These are phyloP conservation scores for Obba rivulosa DNA, from an alignment of 768 basidiomycete species.

Conservation along the genomic window DNA sequence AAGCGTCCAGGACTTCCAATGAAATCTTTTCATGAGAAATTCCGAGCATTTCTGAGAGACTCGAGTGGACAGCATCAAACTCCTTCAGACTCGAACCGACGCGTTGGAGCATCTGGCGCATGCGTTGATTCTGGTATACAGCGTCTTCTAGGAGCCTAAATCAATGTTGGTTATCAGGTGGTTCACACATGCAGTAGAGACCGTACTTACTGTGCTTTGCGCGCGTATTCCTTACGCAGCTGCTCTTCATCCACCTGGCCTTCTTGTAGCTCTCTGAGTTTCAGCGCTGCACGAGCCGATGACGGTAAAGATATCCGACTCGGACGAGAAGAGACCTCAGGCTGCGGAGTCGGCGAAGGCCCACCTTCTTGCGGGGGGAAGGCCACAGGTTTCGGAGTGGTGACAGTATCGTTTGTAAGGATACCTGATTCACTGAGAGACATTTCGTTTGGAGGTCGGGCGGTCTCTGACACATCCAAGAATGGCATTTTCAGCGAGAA, in stretches of 20 bases:
- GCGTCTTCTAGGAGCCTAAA: slow-evolving; percentile 57
- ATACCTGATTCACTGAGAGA: no score
- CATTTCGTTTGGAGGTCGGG: no score
- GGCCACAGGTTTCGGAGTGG: neutral
- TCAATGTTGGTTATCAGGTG: neutral
- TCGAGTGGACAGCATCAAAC: slow-evolving; percentile 56
- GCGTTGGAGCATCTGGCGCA: slow-evolving; percentile 64
- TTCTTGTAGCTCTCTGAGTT: slow-evolving; percentile 30
- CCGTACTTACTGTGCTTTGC: slow-evolving; percentile 45
- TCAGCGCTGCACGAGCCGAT: slow-evolving; percentile 13
- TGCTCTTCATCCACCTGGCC: slow-evolving; percentile 42
- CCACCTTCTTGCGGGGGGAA: neutral
- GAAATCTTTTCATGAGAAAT: slow-evolving; percentile 47
- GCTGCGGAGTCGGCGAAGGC: neutral
- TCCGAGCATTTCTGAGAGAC: slow-evolving; percentile 43
- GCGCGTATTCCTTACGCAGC: slow-evolving; percentile 52
- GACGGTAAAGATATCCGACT: slow-evolving; percentile 32
- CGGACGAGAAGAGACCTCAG: slow-evolving; percentile 6
- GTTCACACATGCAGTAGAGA: neutral
- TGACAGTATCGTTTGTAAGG: neutral
- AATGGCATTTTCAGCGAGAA: no score
- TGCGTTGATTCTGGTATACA: slow-evolving; percentile 56
- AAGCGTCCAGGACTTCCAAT: slow-evolving; percentile 64
- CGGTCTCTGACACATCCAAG: no score
- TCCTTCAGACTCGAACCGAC: slow-evolving; percentile 59